These are phyloP conservation scores for Fusarium ambrosium DNA, from an alignment of 2,329 filamentous ascomycete genomes.

Conservation along the genomic window DNA sequence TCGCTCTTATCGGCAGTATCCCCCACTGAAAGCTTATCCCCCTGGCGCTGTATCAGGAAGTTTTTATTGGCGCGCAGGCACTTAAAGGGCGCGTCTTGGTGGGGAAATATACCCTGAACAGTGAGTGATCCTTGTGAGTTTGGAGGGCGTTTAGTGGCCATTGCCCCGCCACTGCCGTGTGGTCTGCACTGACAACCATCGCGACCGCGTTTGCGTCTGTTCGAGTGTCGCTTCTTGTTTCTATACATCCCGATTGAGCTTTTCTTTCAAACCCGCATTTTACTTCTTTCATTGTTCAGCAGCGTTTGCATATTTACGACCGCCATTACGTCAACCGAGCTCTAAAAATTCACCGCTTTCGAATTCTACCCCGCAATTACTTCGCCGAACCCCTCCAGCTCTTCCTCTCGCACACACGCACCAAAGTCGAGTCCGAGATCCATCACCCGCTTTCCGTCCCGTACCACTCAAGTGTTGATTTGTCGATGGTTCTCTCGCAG, in stretches of 20 bases:
- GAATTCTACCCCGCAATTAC: background rate
- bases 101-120: background rate
- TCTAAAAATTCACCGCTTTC: no score
- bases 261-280: background rate
- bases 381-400: background rate
- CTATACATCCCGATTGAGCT: background rate
- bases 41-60: conserved; percentile 17
- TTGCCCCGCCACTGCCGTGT: conserved; percentile 29
- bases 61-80: conserved; percentile 29
- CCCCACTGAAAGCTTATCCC: conserved; percentile 23
- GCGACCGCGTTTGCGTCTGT: conserved; percentile 34
- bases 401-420: background rate
- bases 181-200: conserved; percentile 1
- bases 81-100: conserved; percentile 32
- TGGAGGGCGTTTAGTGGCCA: conserved; percentile 18
- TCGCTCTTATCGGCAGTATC: conserved; percentile 35
- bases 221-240: background rate
- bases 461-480: background rate
- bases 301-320: background rate
- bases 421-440: background rate
- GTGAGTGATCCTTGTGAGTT: conserved; percentile 3
- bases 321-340: background rate
- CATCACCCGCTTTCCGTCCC: background rate
- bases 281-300: background rate
- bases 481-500: conserved; percentile 32